Evolutionary conservation across 1,284 basidiomycete genomes (phyloP), one percentile per base, ranked within the genome.

Genomic region (Malassezia yamatoensis): DNA sequence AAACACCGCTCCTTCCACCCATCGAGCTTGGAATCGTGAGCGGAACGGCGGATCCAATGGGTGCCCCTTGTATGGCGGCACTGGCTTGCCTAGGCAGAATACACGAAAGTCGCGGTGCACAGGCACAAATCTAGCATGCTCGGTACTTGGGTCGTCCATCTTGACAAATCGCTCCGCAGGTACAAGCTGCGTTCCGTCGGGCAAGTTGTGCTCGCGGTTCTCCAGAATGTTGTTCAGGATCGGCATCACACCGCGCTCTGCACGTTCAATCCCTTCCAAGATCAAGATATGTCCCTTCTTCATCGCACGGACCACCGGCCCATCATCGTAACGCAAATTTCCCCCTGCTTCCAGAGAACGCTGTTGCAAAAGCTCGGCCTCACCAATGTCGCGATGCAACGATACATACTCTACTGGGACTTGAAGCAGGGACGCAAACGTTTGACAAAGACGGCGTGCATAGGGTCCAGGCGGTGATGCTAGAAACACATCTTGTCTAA

Each of bases 1-100:
- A 32, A 61, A 62, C 3, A 73, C 67, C 0, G 62, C 58, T 11
- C 72, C 70, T 41, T 74, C 70, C 36, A 73, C 66, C 72, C 72
- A 74, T 10, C 72, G 55, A 11, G 66, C 68, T 57, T 77, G 76
- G 58, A 76, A 77, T 12, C 76, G 67, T 0, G 72, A 75, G 21
- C 76, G 68, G 65, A 77, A 77, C n/a, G 76, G 76, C 1, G 76
- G 76, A 41, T 77, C 76, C 48, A 76, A 60, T 0, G 76, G 71
- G 35, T 72, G 65, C 16, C 76, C 76, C 16, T 67, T 67, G 63
- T 75, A 77, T 5, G 76, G 76, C 8, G 76, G 74, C 2, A 65
- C 60, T 12, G 70, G 72, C 7, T 71, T 50, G 35, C 75, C 75
- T 15, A 74, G 67, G 9, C 75, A 73, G 50, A 77, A 71, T 50